Conservation (phyloP, 2,329 filamentous ascomycete species). For the Aspergillus viridinutans region DNA sequence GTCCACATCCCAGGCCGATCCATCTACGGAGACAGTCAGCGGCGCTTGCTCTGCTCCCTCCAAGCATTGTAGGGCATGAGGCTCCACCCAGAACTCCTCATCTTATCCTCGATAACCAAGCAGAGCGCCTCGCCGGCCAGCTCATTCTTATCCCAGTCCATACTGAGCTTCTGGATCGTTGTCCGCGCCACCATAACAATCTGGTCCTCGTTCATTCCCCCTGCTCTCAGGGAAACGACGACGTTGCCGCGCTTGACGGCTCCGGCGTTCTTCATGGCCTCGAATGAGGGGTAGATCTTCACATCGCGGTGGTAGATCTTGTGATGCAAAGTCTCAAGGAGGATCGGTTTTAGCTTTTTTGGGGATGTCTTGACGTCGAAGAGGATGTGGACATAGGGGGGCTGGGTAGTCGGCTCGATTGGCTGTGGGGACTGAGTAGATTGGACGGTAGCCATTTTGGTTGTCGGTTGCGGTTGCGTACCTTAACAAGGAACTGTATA, state of each 20-base stretch:
- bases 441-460: too few relatives aligned
- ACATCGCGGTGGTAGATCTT: not conserved
- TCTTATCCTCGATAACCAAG: not conserved
- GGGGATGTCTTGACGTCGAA: not conserved
- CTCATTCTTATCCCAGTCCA: not conserved
- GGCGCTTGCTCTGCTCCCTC: not conserved
- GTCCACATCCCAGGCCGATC: not conserved
- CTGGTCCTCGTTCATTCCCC: not conserved
- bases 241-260: not conserved
- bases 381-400: not conserved
- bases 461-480: too few relatives aligned
- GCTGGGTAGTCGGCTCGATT: too few relatives aligned
- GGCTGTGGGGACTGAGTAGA: too few relatives aligned
- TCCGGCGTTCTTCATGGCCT: too few relatives aligned
- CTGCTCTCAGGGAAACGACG: too few relatives aligned
- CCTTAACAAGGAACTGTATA: too few relatives aligned
- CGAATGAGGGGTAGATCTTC: not conserved
- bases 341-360: not conserved
- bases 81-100: too few relatives aligned
- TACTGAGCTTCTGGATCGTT: not conserved
- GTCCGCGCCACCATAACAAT: rapidly evolving
- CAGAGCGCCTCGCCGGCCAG: not conserved
- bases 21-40: not conserved
- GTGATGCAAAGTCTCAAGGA: not conserved
- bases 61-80: not conserved